Conservation (phyloP, 1,284 basidiomycete species). For the Ustilago sp. region DNA sequence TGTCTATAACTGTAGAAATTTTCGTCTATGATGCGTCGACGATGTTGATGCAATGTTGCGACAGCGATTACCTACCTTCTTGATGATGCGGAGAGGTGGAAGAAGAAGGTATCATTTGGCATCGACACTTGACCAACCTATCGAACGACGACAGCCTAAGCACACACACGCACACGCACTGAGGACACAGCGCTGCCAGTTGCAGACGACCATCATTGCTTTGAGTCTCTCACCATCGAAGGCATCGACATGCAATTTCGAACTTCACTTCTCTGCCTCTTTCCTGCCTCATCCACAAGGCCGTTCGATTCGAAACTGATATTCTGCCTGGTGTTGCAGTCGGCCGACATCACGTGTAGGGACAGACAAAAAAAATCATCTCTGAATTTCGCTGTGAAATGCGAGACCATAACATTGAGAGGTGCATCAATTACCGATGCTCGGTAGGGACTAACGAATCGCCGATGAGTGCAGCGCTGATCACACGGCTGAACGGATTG, state of each 20-base stretch:
- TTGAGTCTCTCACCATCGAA: too few relatives aligned
- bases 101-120: constrained; percentile 32
- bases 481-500: constrained; percentile 10
- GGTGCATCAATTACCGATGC: not conserved
- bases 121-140: constrained; percentile 27
- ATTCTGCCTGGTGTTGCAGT: not conserved
- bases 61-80: constrained; percentile 51
- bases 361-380: not conserved
- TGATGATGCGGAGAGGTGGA: constrained; percentile 57
- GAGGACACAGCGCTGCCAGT: not conserved
- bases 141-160: constrained; percentile 13
- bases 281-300: not conserved
- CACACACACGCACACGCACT: constrained; percentile 1
- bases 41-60: constrained; percentile 23
- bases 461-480: constrained; percentile 1
- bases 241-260: not conserved
- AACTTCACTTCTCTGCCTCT: not conserved
- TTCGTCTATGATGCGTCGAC: not conserved
- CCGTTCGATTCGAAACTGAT: not conserved
- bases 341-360: not conserved
- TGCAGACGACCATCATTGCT: too few relatives aligned
- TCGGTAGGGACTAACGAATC: not conserved
- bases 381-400: not conserved
- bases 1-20: not conserved
- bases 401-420: not conserved